These are phyloP conservation scores for Torrubiellomyces zombiae DNA, from an alignment of 2,329 filamentous ascomycete genomes.

Conservation along the genomic window DNA sequence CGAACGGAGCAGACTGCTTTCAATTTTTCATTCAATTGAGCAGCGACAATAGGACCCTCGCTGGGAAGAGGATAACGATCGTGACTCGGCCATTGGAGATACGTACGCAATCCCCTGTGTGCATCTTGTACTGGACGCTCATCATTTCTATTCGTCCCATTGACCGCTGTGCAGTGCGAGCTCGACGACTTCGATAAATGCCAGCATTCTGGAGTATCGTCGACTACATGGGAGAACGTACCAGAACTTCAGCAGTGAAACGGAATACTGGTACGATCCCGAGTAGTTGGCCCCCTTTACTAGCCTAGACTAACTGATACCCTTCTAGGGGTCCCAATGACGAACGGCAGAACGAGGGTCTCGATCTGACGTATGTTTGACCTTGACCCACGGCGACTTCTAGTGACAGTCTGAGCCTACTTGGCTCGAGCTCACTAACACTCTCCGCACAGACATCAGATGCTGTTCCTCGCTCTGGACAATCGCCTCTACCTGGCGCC, in stretches of 20 bases:
- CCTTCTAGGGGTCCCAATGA: constrained; percentile 14
- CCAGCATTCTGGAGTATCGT: constrained; percentile 17
- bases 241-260: constrained; percentile 12
- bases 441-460: no score
- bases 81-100: constrained; percentile 8
- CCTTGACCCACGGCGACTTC: no score
- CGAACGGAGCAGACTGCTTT: no score
- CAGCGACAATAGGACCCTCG: no score
- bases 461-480: no score
- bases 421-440: constrained; percentile 10
- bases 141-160: neutral
- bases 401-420: no score
- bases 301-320: no score
- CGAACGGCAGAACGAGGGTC: constrained; percentile 9
- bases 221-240: constrained; percentile 15
- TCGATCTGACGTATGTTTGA: constrained; percentile 12
- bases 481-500: constrained; percentile 6
- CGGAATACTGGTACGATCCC: constrained; percentile 14
- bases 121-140: neutral
- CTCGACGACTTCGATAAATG: constrained; percentile 15
- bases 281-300: no score
- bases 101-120: neutral
- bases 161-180: constrained; percentile 6
- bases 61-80: constrained; percentile 8
- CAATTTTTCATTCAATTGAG: no score